Evolutionary conservation across 805 yeast genomes (phyloP).

Genomic region (Ogataea henricii): DNA sequence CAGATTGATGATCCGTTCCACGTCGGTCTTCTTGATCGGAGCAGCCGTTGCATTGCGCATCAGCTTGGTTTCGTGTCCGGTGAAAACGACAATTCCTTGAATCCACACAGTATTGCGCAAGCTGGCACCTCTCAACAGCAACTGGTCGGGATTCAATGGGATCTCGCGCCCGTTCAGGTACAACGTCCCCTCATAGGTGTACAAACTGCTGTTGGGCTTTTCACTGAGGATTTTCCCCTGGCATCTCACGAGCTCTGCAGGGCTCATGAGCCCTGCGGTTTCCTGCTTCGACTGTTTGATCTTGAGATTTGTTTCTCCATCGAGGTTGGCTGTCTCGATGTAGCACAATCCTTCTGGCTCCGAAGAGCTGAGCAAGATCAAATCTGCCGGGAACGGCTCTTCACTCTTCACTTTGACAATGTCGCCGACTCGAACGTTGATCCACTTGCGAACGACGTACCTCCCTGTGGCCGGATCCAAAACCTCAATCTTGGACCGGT

Average conservation of each 20-base stretch:
- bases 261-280: slow-evolving; percentile 71
- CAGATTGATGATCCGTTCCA: slow-evolving; percentile 89
- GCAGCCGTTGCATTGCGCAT: slow-evolving; percentile 99
- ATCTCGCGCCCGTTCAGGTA: slow-evolving; percentile 57
- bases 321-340: slow-evolving; percentile 95
- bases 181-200: slow-evolving; percentile 92
- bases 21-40: slow-evolving; percentile 96
- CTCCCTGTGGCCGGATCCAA: slow-evolving; percentile 58
- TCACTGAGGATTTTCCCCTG: slow-evolving; percentile 75
- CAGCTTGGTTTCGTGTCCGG: slow-evolving; percentile 97
- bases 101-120: slow-evolving; percentile 94
- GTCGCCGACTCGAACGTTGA: slow-evolving; percentile 88
- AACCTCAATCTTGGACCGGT: slow-evolving; percentile 68
- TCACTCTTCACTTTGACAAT: slow-evolving; percentile 81
- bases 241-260: slow-evolving; percentile 54
- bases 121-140: slow-evolving; percentile 93
- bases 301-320: slow-evolving; percentile 96
- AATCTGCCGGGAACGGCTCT: slow-evolving; percentile 93
- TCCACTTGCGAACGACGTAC: slow-evolving; percentile 75
- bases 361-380: slow-evolving; percentile 81
- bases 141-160: slow-evolving; percentile 86
- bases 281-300: slow-evolving; percentile 87
- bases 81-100: slow-evolving; percentile 88
- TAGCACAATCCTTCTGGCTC: slow-evolving; percentile 99
- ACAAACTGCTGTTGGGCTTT: slow-evolving; percentile 90